These are phyloP conservation scores for Pichia sp. DNA, from an alignment of 1,139 yeast species.

Conservation along the genomic window DNA sequence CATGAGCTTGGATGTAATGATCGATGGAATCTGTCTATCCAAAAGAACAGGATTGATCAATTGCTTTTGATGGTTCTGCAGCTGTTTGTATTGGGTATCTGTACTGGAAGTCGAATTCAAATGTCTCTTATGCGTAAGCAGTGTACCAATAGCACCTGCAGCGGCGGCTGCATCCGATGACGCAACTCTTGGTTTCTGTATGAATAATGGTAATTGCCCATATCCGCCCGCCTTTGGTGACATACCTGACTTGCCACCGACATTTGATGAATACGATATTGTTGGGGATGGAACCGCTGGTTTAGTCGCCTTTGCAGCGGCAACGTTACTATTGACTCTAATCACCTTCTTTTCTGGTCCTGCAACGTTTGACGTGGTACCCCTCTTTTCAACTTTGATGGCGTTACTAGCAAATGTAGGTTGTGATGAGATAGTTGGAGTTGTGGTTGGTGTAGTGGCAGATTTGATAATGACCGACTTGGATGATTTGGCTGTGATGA, in stretches of 20 bases:
- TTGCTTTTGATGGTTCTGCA: constrained; percentile 28
- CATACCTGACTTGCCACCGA: not conserved
- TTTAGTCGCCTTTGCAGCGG: not conserved
- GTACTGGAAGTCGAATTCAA: constrained; percentile 23
- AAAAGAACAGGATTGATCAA: constrained; percentile 32
- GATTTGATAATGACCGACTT: constrained; percentile 16
- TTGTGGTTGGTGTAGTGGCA: not conserved
- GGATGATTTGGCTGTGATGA: constrained; percentile 12
- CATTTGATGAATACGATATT: not conserved
- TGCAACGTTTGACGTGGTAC: too few species aligned
- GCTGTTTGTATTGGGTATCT: constrained; percentile 23
- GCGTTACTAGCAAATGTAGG: constrained; percentile 2
- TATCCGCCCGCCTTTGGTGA: not conserved
- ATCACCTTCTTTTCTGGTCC: not conserved
- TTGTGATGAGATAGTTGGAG: not conserved
- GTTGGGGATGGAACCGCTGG: not conserved
- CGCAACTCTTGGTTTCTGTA: constrained; percentile 16
- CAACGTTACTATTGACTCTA: too few species aligned
- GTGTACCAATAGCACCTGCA: constrained; percentile 34
- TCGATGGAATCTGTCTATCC: constrained; percentile 31
- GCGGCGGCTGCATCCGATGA: constrained; percentile 33
- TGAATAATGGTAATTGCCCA: constrained; percentile 4
- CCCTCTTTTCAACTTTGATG: not conserved
- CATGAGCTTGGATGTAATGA: constrained; percentile 29
- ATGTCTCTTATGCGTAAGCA: constrained; percentile 30